Conservation (phyloP, 257 asterid genomes). For the Penstemon newberryi region DNA sequence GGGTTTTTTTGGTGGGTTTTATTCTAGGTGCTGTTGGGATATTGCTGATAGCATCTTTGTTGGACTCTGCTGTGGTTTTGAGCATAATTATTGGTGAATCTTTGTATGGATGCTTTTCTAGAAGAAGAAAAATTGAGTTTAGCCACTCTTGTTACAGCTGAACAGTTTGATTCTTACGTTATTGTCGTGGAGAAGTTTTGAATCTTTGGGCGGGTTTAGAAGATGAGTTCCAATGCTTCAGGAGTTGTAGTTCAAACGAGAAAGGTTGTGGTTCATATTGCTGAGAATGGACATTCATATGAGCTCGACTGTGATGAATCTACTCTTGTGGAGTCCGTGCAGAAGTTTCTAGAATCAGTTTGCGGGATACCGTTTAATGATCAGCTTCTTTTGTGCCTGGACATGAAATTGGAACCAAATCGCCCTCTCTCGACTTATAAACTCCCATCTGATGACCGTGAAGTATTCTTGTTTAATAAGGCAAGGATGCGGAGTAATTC, state of each 20-base stretch:
- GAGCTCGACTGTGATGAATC: constrained; percentile 69
- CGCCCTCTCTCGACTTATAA: constrained; percentile 68
- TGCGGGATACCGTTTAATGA: constrained; percentile 62
- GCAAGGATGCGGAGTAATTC: constrained; percentile 80
- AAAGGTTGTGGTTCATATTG: constrained; percentile 71
- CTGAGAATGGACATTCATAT: constrained; percentile 86
- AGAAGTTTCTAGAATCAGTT: constrained; percentile 58
- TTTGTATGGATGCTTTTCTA: constrained; percentile 18
- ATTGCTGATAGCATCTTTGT: constrained; percentile 19
- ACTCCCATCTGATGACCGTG: constrained; percentile 74
- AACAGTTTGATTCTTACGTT: constrained; percentile 23
- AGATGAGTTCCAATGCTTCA: constrained; percentile 57
- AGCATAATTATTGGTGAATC: constrained; percentile 15
- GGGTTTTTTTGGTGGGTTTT: constrained; percentile 25
- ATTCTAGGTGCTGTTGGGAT: constrained; percentile 15
- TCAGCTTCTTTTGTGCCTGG: constrained; percentile 87
- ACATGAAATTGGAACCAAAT: constrained; percentile 75
- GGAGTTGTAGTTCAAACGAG: constrained; percentile 71
- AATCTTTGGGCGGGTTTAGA: constrained; percentile 13
- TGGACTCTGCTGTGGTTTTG: constrained; percentile 26
- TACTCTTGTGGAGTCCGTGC: constrained; percentile 76
- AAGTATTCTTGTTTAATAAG: constrained; percentile 76
- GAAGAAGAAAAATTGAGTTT: constrained; percentile 21
- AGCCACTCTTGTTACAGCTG: constrained; percentile 23
- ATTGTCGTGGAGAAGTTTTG: constrained; percentile 21